These are phyloP conservation scores for Alternaria atra DNA, from an alignment of 2,329 filamentous ascomycete genomes.

Conservation along the genomic window DNA sequence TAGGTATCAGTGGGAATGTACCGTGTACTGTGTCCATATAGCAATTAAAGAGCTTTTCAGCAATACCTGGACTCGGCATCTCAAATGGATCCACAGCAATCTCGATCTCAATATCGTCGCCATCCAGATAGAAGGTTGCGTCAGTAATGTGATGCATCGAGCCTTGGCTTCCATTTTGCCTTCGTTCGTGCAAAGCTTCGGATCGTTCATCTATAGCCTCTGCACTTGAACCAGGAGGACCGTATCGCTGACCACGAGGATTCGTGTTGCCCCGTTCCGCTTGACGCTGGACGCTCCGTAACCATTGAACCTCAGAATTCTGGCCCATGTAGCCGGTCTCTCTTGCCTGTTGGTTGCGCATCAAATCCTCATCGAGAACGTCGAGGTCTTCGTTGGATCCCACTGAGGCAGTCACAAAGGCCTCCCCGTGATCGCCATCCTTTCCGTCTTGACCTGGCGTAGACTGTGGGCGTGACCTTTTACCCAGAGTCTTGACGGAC, in stretches of 20 bases:
- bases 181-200: slow-evolving; percentile 31
- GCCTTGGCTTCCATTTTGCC: slow-evolving; percentile 15
- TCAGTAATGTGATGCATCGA: slow-evolving; percentile 32
- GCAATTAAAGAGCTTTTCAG: slow-evolving; percentile 44
- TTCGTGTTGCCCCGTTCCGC: slow-evolving; percentile 17
- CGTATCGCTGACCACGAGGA: slow-evolving; percentile 25
- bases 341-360: slow-evolving; percentile 37
- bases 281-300: slow-evolving; percentile 41
- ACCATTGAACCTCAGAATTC: slow-evolving; percentile 47
- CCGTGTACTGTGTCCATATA: slow-evolving; percentile 51
- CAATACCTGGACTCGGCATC: slow-evolving; percentile 43
- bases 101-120: slow-evolving; percentile 38
- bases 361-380: slow-evolving; percentile 41
- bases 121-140: slow-evolving; percentile 49
- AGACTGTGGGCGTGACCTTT: slow-evolving; percentile 22
- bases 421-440: slow-evolving; percentile 24
- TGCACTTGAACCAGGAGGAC: slow-evolving; percentile 27
- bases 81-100: slow-evolving; percentile 37
- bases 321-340: slow-evolving; percentile 48
- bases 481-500: slow-evolving; percentile 19
- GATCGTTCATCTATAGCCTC: slow-evolving; percentile 21
- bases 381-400: slow-evolving; percentile 45
- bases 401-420: slow-evolving; percentile 29
- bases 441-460: background rate
- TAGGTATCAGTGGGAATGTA: slow-evolving; percentile 42